A percentile compares a stretch with the other conserved stretches of the same genome.
These are phyloP conservation scores for Prasinococcaceae sp. DNA, from an alignment of 139 green algal species.

Conservation along the genomic window DNA sequence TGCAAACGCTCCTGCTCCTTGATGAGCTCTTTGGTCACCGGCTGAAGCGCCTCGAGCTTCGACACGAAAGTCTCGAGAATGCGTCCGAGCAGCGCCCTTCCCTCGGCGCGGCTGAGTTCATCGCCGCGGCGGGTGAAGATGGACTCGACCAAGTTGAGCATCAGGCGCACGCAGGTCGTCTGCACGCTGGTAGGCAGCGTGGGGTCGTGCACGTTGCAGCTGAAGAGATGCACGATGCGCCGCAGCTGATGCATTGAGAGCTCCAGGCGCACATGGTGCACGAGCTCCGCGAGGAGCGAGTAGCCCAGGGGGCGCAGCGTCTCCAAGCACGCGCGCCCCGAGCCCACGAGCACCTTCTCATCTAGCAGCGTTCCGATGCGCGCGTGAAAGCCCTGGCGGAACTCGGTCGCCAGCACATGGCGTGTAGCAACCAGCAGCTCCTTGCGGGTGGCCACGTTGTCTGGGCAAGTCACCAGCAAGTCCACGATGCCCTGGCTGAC, in stretches of 20 bases:
- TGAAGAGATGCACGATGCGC: constrained; percentile 49
- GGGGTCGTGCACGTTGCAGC: constrained; percentile 45
- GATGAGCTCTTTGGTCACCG: constrained; percentile 11
- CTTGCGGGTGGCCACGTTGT: constrained; percentile 50
- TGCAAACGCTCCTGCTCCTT: not conserved
- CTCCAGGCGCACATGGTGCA: constrained; percentile 46
- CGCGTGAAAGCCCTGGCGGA: constrained; percentile 32
- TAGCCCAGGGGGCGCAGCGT: constrained; percentile 57
- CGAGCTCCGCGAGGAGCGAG: constrained; percentile 63
- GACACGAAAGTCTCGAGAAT: constrained; percentile 69
- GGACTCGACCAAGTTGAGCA: constrained; percentile 74
- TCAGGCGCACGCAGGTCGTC: constrained; percentile 62
- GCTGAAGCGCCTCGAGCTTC: constrained; percentile 46
- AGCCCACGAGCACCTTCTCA: constrained; percentile 58
- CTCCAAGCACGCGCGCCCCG: constrained; percentile 45
- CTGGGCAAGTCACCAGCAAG: constrained; percentile 42
- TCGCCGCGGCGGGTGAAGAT: constrained; percentile 37
- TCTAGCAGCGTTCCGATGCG: constrained; percentile 50
- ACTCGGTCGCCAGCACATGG: constrained; percentile 36
- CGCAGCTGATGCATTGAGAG: constrained; percentile 45
- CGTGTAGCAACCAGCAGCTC: constrained; percentile 34
- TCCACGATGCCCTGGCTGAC: constrained; percentile 33
- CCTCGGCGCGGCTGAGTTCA: constrained; percentile 6
- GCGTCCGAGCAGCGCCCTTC: constrained; percentile 18
- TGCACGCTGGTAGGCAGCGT: constrained; percentile 43